Evolutionary conservation across 1,284 basidiomycete genomes (phyloP), one percentile per base, ranked within the genome.

Genomic region (Gymnopus androsaceus): DNA sequence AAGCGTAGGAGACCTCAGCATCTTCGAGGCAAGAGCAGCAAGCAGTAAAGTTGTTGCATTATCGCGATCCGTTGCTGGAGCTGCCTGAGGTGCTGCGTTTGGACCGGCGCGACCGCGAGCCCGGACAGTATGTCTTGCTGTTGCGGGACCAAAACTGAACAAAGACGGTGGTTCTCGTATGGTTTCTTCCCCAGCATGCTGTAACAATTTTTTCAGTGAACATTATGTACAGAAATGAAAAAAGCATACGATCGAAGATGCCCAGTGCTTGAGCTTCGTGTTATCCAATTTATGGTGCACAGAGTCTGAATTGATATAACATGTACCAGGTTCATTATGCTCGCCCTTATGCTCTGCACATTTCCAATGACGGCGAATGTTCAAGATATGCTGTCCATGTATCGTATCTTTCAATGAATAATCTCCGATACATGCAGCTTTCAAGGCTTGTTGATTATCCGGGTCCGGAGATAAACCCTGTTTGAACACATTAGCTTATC

Each of bases 291-390:
- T 33, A 19, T 37, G 5, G 27, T 50, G 48, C 21, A 21, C 4
- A 11, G 19, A 9, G 3, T 4, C 37, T 3, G 33, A 17, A 23
- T 50, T 33, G 4, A 64, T 47, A 41, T 61, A 68, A 48, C 67
- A 69, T 46, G 58, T 52, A 3, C 67, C 67, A 1, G 44, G 23
- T 21, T 64, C 63, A 21, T 66, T 63, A 57, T 66, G 59, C 54
- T 69, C 63, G 12, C 64, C 63, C 17, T 41, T 47, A 48, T 70
- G 68, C 14, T 52, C 47, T 6, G 58, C 36, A 48, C 66, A 69
- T 19, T 33, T 36, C 59, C 61, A 67, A 33, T 61, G 57, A 44
- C 59, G 36, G 59, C 67, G 67, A 36, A 67, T 57, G 54, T 62
- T 48, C 1, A 64, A 27, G 19, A 68, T 61, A 23, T 60, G 45